phyloP scores from a whole-genome alignment of 2,329 filamentous ascomycete genomes.

The Calonectria naviculata region DNA sequence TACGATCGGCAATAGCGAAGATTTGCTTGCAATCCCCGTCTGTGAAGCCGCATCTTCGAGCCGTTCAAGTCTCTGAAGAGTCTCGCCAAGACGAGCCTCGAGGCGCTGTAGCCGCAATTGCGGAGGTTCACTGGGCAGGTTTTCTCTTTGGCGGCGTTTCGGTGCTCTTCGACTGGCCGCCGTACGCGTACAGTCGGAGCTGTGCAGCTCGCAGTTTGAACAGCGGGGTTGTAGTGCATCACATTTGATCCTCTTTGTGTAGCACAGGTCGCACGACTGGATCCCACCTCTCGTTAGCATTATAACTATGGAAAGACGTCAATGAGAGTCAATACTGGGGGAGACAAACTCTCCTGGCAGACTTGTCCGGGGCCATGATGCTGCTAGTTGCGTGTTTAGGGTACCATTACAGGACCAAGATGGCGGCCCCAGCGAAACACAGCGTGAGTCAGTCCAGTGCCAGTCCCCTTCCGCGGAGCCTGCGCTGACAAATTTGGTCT shows the following conservation, averaged over 20 bases:
- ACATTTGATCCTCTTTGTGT: conserved; percentile 29
- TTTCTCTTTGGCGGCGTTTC: not conserved
- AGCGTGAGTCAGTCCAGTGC: not conserved
- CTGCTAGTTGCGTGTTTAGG: not conserved
- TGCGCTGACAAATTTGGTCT: not conserved
- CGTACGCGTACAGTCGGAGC: not conserved
- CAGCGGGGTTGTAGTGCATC: conserved; percentile 23
- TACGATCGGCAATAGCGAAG: not conserved
- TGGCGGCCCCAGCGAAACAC: not conserved
- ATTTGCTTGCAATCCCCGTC: not conserved
- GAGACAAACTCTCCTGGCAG: not conserved
- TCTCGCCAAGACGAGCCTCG: not conserved
- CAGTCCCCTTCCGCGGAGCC: not conserved
- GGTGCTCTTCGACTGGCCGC: conserved; percentile 16
- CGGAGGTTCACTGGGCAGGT: not conserved
- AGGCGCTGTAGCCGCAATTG: not conserved
- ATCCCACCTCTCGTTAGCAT: not conserved
- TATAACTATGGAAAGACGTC: not conserved
- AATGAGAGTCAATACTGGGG: not conserved
- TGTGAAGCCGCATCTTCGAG: not conserved
- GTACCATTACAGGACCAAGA: not conserved
- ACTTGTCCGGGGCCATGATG: not conserved
- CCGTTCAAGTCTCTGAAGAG: not conserved
- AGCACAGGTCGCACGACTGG: conserved; percentile 32
- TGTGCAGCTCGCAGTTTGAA: conserved; percentile 18